A percentile compares a stretch with the other conserved stretches of the same genome.
Conservation (phyloP, 768 basidiomycete species). For the Myochromella boudieri region DNA sequence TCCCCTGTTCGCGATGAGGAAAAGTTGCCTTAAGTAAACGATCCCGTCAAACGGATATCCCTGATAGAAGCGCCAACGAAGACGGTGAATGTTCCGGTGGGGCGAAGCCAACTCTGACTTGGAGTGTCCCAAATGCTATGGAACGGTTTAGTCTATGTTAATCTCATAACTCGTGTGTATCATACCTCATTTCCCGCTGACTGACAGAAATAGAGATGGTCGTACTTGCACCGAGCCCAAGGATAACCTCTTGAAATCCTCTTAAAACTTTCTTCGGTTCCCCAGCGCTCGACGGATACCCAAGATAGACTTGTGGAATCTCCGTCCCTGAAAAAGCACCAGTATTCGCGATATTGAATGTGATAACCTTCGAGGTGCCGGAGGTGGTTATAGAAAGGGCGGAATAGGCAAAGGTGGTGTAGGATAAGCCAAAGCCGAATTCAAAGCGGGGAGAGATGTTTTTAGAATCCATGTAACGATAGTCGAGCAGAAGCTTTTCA, state of each 20-base stretch:
- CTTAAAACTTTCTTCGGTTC: constrained; percentile 51
- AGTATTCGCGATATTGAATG: constrained; percentile 47
- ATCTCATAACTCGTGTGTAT: not conserved
- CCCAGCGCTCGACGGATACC: constrained; percentile 43
- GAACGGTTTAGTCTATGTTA: not conserved
- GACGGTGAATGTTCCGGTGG: constrained; percentile 50
- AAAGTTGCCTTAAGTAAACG: no score
- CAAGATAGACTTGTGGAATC: constrained; percentile 54
- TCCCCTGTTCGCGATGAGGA: no score
- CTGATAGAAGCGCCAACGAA: constrained; percentile 52
- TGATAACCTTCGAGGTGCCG: constrained; percentile 31
- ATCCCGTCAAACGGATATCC: constrained; percentile 43
- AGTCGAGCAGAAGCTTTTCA: constrained; percentile 67
- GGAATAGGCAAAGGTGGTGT: constrained; percentile 70
- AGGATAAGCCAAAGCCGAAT: constrained; percentile 75
- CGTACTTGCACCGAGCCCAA: constrained; percentile 36
- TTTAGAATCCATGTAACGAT: constrained; percentile 60
- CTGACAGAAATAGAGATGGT: constrained; percentile 36
- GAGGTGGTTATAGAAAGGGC: constrained; percentile 39
- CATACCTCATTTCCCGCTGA: constrained; percentile 47
- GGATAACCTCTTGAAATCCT: constrained; percentile 48
- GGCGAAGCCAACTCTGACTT: constrained; percentile 49
- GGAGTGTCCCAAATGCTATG: constrained; percentile 52
- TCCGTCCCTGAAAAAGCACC: constrained; percentile 51
- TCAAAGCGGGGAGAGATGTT: constrained; percentile 54